A percentile compares a stretch with the other conserved stretches of the same genome.
Conservation (phyloP, 345 rosid genomes). For the Ailanthus altissimus region DNA sequence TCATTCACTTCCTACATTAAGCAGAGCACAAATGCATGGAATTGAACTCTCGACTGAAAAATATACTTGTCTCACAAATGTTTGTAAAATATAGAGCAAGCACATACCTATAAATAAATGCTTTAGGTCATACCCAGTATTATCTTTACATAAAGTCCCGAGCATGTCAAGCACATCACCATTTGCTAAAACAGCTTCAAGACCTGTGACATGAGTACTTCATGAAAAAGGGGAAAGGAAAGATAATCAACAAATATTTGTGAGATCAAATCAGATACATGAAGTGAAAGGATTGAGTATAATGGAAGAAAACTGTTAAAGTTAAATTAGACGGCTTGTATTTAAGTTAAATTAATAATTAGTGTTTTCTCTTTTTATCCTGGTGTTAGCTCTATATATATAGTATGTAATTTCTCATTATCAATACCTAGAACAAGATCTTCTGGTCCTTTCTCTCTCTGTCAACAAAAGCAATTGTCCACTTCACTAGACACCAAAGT, state of each 20-base stretch:
- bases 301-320: conserved; percentile 11
- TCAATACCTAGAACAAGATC: too few species aligned
- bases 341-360: too few species aligned
- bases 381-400: too few species aligned
- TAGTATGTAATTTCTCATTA: too few species aligned
- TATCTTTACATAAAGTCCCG: conserved; percentile 91
- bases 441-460: too few species aligned
- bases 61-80: conserved; percentile 9
- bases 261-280: background rate
- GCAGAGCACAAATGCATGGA: conserved; percentile 16
- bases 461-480: background rate
- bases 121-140: conserved; percentile 94
- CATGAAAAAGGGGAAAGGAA: background rate
- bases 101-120: conserved; percentile 85
- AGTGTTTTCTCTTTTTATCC: too few species aligned
- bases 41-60: conserved; percentile 9
- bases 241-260: background rate
- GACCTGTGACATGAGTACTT: conserved; percentile 48
- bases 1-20: conserved; percentile 82
- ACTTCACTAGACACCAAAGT: conserved; percentile 8
- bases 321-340: too few species aligned
- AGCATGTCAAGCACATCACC: conserved; percentile 94
- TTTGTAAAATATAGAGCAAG: background rate
- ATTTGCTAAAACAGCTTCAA: conserved; percentile 89
- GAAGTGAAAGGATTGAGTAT: background rate